Evolutionary conservation across 805 yeast genomes (phyloP), one percentile per base, ranked within the genome.

Genomic region (Spathaspora arborariae): DNA sequence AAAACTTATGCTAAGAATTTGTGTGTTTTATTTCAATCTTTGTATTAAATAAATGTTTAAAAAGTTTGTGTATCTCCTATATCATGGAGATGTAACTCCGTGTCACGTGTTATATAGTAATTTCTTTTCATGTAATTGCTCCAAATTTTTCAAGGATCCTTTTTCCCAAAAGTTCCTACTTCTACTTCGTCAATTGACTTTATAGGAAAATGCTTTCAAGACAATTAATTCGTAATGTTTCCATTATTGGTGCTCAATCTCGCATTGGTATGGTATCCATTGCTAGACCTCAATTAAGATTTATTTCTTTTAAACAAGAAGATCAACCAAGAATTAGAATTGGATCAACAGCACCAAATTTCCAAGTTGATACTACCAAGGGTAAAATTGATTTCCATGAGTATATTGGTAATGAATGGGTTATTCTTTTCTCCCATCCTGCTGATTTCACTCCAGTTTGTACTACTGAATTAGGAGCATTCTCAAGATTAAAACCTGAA

Each of bases 401-500:
- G 50, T 84, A 67, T 66, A 72, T 79, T 48, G 86, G 82, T 30
- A 72, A 75, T 58, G 66, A 74, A 47, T 84, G 90, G 89, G 75
- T 74, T 40, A 80, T 84, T 36, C 74, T 84, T 51, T 84, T 84
- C 68, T 80, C 86, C 26, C 89, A 84, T 62, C 90, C 90, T 46
- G 88, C 82, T 53, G 89, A 84, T 62, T 84, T 80, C 72, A 84
- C 90, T 18, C 90, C 90, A 30, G 87, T 84, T 41, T 84, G 90
- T 64, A 84, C 89, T 52, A 84, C 90, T 44, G 90, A 84, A 64
- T 72, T 84, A 49, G 89, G 89, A 52, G 89, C 88, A 6, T 83
- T 84, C 58, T 84, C 88, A 53, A 78, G 80, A 59, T 70, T 84
- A 59, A 81, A 82, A 60, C 85, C 85, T 11, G 88, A 84, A 62